Percentiles rank a stretch among this genome's conserved stretches.
Conservation (phyloP, 116 monocot species). For the Posidonia oceanica region DNA sequence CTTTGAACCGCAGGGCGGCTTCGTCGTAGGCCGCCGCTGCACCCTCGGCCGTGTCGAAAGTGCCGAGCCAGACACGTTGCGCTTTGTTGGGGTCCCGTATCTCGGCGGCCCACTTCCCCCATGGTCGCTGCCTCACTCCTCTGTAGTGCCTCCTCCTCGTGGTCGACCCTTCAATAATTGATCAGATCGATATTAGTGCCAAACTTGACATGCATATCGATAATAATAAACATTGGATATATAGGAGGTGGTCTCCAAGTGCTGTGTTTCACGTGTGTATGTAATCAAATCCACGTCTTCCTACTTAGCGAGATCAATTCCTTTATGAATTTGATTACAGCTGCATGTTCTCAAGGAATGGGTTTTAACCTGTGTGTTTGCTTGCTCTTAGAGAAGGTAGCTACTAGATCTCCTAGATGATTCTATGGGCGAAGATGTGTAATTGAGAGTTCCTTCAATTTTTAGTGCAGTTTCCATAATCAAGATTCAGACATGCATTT, state of each 20-base stretch:
- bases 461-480: too few species aligned
- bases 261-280: too few species aligned
- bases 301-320: not conserved
- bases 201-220: not conserved
- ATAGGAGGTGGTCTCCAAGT: not conserved
- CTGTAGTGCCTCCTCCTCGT: slow-evolving; percentile 37
- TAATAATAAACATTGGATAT: not conserved
- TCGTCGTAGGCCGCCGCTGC: slow-evolving; percentile 75
- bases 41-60: slow-evolving; percentile 79
- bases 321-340: not conserved
- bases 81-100: slow-evolving; percentile 60
- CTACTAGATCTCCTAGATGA: too few species aligned
- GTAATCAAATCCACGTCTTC: too few species aligned
- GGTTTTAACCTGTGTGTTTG: too few species aligned
- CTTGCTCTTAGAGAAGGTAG: too few species aligned
- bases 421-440: too few species aligned
- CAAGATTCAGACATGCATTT: too few species aligned
- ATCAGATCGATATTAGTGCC: not conserved
- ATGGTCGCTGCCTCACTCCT: slow-evolving; percentile 54
- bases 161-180: not conserved
- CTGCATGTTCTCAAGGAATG: too few species aligned
- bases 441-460: too few species aligned
- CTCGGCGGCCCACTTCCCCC: slow-evolving; percentile 57
- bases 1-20: slow-evolving; percentile 49
- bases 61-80: slow-evolving; percentile 66